These are phyloP conservation scores for Tetrapyrgos nigripes DNA, from an alignment of 1,284 basidiomycete species.

Conservation along the genomic window DNA sequence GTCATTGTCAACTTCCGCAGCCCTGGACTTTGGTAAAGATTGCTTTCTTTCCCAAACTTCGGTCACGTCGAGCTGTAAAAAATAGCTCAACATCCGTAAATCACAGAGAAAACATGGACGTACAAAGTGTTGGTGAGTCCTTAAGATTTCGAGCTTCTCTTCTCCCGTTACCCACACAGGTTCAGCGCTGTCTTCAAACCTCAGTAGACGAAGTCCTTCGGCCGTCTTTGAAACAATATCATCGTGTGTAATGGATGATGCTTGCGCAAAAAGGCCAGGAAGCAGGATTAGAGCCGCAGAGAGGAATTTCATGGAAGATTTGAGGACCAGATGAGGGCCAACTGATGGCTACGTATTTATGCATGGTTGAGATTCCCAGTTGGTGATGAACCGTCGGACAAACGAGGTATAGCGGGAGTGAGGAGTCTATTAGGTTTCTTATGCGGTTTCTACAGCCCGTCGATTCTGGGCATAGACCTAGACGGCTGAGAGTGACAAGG, in stretches of 20 bases:
- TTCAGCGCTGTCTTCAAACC: conserved; percentile 47
- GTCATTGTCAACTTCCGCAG: conserved; percentile 29
- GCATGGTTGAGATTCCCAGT: too few species aligned
- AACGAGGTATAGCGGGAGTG: too few species aligned
- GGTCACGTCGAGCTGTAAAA: conserved; percentile 50
- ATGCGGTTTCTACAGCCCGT: too few species aligned
- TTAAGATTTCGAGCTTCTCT: conserved; percentile 41
- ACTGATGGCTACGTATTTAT: too few species aligned
- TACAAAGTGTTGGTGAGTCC: conserved; percentile 41
- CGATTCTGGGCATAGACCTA: too few species aligned
- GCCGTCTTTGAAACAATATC: conserved; percentile 43
- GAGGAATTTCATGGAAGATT: neutral
- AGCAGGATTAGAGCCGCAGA: neutral
- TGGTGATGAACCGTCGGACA: too few species aligned
- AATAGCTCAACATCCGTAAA: neutral
- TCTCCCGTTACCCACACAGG: conserved; percentile 57
- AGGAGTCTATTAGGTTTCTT: too few species aligned
- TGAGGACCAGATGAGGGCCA: too few species aligned
- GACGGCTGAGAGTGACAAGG: too few species aligned
- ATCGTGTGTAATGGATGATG: conserved; percentile 36
- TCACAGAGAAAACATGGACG: conserved; percentile 3
- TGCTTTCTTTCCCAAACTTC: conserved; percentile 60
- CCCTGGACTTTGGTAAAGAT: conserved; percentile 18
- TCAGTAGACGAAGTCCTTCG: conserved; percentile 53
- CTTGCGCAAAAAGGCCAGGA: conserved; percentile 12